Conservation (phyloP, 1,284 basidiomycete genomes). For the Ustilago loliicola region DNA sequence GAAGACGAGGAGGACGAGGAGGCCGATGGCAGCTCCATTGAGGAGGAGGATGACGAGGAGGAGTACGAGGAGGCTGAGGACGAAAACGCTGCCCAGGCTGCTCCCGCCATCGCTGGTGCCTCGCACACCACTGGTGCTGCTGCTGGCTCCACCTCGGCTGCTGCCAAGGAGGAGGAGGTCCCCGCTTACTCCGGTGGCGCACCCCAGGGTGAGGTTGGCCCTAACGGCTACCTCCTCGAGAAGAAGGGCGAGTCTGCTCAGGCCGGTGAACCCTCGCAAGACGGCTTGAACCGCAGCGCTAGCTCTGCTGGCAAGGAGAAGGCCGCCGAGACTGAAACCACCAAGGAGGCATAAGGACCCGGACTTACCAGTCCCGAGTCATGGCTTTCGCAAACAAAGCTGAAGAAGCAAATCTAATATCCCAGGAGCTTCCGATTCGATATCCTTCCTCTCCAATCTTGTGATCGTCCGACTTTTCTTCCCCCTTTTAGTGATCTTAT, state of each 20-base stretch:
- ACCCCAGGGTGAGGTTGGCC: conserved; percentile 71
- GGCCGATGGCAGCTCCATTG: conserved; percentile 81
- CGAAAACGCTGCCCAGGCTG: conserved; percentile 50
- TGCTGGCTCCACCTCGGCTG: conserved; percentile 49
- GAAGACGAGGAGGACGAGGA: conserved; percentile 76
- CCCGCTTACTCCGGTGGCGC: conserved; percentile 69
- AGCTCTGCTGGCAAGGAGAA: conserved; percentile 57
- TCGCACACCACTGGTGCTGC: conserved; percentile 52
- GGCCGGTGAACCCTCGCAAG: conserved; percentile 61
- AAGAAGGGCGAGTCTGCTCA: conserved; percentile 61
- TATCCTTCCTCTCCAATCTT: conserved; percentile 12
- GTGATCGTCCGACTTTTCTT: conserved; percentile 13
- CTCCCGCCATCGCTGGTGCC: conserved; percentile 61
- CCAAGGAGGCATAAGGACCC: conserved; percentile 45
- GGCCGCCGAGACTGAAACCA: conserved; percentile 47
- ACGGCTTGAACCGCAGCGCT: conserved; percentile 52
- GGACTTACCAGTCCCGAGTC: not conserved
- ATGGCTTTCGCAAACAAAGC: conserved; percentile 7
- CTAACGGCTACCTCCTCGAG: conserved; percentile 80
- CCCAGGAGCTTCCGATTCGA: conserved; percentile 50
- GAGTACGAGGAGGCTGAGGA: conserved; percentile 72
- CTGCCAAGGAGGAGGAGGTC: conserved; percentile 67
- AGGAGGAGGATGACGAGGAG: conserved; percentile 78
- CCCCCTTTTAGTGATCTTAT: conserved; percentile 14
- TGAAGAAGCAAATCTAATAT: conserved; percentile 20